phyloP scores from a whole-genome alignment of 2,329 filamentous ascomycete genomes.

The Tolypocladium album region DNA sequence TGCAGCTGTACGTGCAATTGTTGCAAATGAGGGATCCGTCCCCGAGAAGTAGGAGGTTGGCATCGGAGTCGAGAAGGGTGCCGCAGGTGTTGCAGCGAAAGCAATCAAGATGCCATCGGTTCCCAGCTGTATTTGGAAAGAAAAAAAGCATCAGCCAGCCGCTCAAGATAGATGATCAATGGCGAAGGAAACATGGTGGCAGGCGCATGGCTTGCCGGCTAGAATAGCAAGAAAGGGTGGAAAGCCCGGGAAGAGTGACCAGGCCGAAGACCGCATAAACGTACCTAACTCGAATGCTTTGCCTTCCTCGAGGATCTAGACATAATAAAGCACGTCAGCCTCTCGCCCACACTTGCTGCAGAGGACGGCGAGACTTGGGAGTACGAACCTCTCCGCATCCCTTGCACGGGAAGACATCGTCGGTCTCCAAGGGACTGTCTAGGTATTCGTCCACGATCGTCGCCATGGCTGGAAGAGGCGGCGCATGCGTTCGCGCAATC shows the following conservation, averaged over 20 bases:
- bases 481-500: neutral
- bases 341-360: neutral
- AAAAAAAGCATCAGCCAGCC: slow-evolving; percentile 11
- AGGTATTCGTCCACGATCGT: slow-evolving; percentile 49
- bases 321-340: slow-evolving; percentile 3
- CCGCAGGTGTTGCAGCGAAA: slow-evolving; percentile 95
- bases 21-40: slow-evolving; percentile 98
- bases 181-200: neutral
- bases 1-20: slow-evolving; percentile 98
- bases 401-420: slow-evolving; percentile 84
- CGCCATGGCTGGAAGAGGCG: slow-evolving; percentile 26
- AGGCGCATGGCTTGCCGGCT: neutral
- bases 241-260: too few relatives aligned
- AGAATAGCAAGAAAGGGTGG: neutral
- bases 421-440: slow-evolving; percentile 59
- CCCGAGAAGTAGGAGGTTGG: slow-evolving; percentile 90
- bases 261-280: slow-evolving; percentile 15
- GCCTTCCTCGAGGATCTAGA: slow-evolving; percentile 89
- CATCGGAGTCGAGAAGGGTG: slow-evolving; percentile 94
- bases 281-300: slow-evolving; percentile 95
- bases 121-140: slow-evolving; percentile 54
- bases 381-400: slow-evolving; percentile 74
- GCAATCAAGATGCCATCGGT: slow-evolving; percentile 98
- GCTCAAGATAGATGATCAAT: slow-evolving; percentile 3
- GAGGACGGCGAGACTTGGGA: slow-evolving; percentile 3